Base-by-base conservation (phyloP, 1,139 yeast genomes). In the Debaryomyces sp. region DNA sequence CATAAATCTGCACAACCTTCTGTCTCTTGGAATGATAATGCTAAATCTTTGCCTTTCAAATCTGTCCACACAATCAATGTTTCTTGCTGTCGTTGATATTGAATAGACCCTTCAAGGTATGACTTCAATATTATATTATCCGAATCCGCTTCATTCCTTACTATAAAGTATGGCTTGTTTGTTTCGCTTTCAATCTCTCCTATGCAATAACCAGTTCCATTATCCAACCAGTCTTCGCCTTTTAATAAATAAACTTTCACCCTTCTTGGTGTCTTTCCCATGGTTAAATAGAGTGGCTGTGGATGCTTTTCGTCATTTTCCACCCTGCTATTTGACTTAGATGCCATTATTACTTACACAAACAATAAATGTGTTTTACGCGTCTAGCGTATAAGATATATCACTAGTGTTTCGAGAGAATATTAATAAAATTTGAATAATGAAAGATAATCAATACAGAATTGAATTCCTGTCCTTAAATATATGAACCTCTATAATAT, bases 1-100 rank as follows among this genome's bases (percentile, higher is more conserved):
- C 97, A 90, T 43, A 92, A 65, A 13, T 85, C 82, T 13, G 89
- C 81, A 65, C 99, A 94, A 0, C 98, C 98, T 45, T 87, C 89
- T 36, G 89, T 84, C 61, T 91, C 98, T 64, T 94, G 97, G 67
- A 94, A 94, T 46, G 96, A 88, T 38, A 94, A 73, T 5, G 98
- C 98, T 56, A 91, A 81, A 64, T 91, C 97, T 50, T 81, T 81
- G 3, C 94, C 94, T 18, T 80, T 76, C 7, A 75, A 66, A 61
- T 90, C 96, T 6, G 96, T 89, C 98, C 99, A 94, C 18, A 94
- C 97, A 18, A 94, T 89, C 45, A 94, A 73, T 0, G 97, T 91
- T 54, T 91, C 97, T 63, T 94, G 98, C 62, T 92, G 97, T 59
- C 96, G 79, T 64, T 92, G 98, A 63, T 88, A 92, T 59, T 89